These are phyloP conservation scores for Teunomyces tritomae DNA, from an alignment of 805 yeast genomes.

Conservation along the genomic window DNA sequence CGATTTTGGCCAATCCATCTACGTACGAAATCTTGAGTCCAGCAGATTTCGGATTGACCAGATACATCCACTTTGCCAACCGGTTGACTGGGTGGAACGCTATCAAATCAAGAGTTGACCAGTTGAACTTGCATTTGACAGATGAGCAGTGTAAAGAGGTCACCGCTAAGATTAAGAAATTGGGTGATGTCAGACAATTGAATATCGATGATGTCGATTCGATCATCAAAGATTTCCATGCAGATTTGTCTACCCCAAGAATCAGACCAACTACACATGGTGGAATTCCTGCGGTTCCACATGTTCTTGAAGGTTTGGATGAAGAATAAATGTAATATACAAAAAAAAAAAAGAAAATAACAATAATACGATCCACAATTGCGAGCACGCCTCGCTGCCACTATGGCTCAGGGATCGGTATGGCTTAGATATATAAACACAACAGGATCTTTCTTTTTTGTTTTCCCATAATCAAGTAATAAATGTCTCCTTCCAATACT, in stretches of 20 bases:
- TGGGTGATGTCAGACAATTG: conserved; percentile 93
- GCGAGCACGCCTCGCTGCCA: background rate
- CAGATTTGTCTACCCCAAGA: conserved; percentile 60
- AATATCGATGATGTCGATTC: conserved; percentile 97
- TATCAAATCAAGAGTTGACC: conserved; percentile 96
- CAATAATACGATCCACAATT: background rate
- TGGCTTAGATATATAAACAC: too few species aligned
- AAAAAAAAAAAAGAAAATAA: background rate
- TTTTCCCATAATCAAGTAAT: too few species aligned
- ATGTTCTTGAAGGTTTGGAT: conserved; percentile 11
- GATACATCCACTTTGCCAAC: conserved; percentile 97
- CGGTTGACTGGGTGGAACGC: conserved; percentile 99
- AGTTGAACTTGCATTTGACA: conserved; percentile 81
- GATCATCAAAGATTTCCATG: conserved; percentile 90
- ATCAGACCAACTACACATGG: conserved; percentile 8
- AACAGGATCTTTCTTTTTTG: too few species aligned
- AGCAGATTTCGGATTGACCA: conserved; percentile 88
- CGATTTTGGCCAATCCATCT: conserved; percentile 96
- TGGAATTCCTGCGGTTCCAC: conserved; percentile 8
- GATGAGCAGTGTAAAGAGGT: conserved; percentile 96
- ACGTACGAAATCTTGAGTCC: conserved; percentile 98
- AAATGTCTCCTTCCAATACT: background rate
- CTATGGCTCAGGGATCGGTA: background rate
- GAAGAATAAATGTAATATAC: background rate
- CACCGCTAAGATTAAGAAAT: conserved; percentile 84